These are phyloP conservation scores for Plenodomus biglobosus DNA, from an alignment of 2,329 filamentous ascomycete genomes.

Conservation along the genomic window DNA sequence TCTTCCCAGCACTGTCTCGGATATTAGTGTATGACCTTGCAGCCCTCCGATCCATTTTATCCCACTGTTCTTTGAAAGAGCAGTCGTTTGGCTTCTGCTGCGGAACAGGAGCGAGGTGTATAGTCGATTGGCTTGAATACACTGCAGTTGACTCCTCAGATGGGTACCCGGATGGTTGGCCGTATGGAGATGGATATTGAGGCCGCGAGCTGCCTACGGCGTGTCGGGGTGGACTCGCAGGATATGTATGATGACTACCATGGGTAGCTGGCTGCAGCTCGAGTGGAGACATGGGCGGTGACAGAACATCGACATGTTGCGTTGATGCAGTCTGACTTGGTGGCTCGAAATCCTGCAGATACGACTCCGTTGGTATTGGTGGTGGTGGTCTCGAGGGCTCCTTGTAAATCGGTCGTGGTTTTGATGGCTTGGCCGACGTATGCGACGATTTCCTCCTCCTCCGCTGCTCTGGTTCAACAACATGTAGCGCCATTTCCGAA, in stretches of 20 bases:
- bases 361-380: slow-evolving; percentile 17
- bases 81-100: slow-evolving; percentile 22
- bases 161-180: slow-evolving; percentile 16
- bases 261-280: slow-evolving; percentile 6
- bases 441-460: slow-evolving; percentile 24
- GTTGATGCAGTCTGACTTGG: slow-evolving; percentile 17
- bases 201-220: slow-evolving; percentile 25
- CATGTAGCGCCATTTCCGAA: slow-evolving; percentile 17
- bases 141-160: slow-evolving; percentile 17
- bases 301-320: slow-evolving; percentile 1
- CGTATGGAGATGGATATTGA: slow-evolving; percentile 17
- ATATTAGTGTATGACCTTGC: slow-evolving; percentile 34
- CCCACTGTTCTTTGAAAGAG: slow-evolving; percentile 30
- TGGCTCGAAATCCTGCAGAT: slow-evolving; percentile 17
- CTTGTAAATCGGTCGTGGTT: slow-evolving; percentile 5
- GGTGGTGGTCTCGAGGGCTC: slow-evolving; percentile 15
- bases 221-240: slow-evolving; percentile 18
- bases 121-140: slow-evolving; percentile 22
- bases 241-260: slow-evolving; percentile 10
- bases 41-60: slow-evolving; percentile 33
- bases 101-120: slow-evolving; percentile 24
- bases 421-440: slow-evolving; percentile 17
- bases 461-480: slow-evolving; percentile 16
- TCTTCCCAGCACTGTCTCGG: slow-evolving; percentile 30
- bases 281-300: slow-evolving; percentile 8